A percentile compares a stretch with the other conserved stretches of the same genome.
phyloP scores from a whole-genome alignment of 2,329 filamentous ascomycete species.

The Diaporthe citriasiana region DNA sequence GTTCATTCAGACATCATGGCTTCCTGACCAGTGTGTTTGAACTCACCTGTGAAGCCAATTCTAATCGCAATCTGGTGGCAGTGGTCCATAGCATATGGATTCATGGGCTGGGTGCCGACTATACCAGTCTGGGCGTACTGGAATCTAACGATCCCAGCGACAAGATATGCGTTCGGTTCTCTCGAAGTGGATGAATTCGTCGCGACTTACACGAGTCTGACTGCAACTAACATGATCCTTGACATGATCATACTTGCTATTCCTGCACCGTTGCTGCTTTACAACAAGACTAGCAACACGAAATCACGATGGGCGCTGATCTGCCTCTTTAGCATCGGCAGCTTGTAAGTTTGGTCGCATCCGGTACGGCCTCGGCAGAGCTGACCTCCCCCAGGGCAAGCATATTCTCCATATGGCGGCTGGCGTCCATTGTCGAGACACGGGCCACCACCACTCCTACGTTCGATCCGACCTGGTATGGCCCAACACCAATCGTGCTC shows the following conservation, averaged over 20 bases:
- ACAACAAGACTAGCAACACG: constrained; percentile 46
- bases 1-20: neutral
- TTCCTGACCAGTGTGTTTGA: neutral
- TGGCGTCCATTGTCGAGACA: constrained; percentile 49
- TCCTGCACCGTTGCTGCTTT: constrained; percentile 50
- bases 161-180: constrained; percentile 51
- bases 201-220: constrained; percentile 49
- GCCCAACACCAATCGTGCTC: constrained; percentile 51
- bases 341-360: constrained; percentile 47
- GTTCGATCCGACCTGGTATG: constrained; percentile 55
- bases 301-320: constrained; percentile 49
- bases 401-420: constrained; percentile 51
- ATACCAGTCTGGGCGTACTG: constrained; percentile 51
- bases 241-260: constrained; percentile 52
- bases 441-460: constrained; percentile 52
- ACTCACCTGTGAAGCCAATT: neutral
- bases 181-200: constrained; percentile 46
- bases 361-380: neutral
- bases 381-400: constrained; percentile 46
- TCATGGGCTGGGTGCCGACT: constrained; percentile 53
- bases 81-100: constrained; percentile 50
- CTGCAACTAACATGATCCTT: constrained; percentile 50
- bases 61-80: constrained; percentile 3
- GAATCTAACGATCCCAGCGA: constrained; percentile 43
- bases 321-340: constrained; percentile 50